These are phyloP conservation scores for Diplodia corticola DNA, from an alignment of 2,329 filamentous ascomycete species.

Conservation along the genomic window DNA sequence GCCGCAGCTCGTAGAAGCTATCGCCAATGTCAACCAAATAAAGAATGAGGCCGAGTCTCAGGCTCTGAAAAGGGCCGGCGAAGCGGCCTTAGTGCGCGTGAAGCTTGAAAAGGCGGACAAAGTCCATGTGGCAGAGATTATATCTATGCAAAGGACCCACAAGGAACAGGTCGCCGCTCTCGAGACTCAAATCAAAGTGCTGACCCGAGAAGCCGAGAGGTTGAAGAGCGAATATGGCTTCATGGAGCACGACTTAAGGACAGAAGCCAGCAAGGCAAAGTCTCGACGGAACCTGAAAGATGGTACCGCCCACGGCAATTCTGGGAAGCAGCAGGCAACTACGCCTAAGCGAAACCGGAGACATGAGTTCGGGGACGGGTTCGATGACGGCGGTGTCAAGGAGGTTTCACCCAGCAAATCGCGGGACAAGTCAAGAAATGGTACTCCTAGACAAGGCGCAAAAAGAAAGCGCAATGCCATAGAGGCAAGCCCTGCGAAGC, in stretches of 20 bases:
- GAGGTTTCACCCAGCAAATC: slow-evolving; percentile 56
- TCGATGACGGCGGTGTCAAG: slow-evolving; percentile 66
- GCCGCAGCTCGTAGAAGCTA: background rate
- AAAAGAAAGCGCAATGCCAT: slow-evolving; percentile 67
- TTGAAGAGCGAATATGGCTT: slow-evolving; percentile 72
- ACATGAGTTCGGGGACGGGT: slow-evolving; percentile 69
- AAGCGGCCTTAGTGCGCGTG: slow-evolving; percentile 72
- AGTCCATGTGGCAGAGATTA: slow-evolving; percentile 64
- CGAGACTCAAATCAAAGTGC: slow-evolving; percentile 63
- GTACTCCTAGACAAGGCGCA: slow-evolving; percentile 61
- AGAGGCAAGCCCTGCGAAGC: slow-evolving; percentile 66
- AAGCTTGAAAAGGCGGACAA: slow-evolving; percentile 64
- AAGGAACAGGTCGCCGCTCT: slow-evolving; percentile 65
- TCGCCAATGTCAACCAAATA: slow-evolving; percentile 39
- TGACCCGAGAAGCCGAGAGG: slow-evolving; percentile 64
- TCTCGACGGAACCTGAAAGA: slow-evolving; percentile 40
- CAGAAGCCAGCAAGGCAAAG: slow-evolving; percentile 52
- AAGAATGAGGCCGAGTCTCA: slow-evolving; percentile 33
- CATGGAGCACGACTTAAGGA: slow-evolving; percentile 68
- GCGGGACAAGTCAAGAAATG: slow-evolving; percentile 49
- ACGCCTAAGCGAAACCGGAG: slow-evolving; percentile 65
- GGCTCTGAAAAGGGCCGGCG: slow-evolving; percentile 57
- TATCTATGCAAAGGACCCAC: slow-evolving; percentile 62
- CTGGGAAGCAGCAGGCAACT: slow-evolving; percentile 25
- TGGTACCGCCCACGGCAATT: slow-evolving; percentile 10